Evolutionary conservation across 352 stramenopile genomes (phyloP).

Genomic region (Thraustochytrium sp.): DNA sequence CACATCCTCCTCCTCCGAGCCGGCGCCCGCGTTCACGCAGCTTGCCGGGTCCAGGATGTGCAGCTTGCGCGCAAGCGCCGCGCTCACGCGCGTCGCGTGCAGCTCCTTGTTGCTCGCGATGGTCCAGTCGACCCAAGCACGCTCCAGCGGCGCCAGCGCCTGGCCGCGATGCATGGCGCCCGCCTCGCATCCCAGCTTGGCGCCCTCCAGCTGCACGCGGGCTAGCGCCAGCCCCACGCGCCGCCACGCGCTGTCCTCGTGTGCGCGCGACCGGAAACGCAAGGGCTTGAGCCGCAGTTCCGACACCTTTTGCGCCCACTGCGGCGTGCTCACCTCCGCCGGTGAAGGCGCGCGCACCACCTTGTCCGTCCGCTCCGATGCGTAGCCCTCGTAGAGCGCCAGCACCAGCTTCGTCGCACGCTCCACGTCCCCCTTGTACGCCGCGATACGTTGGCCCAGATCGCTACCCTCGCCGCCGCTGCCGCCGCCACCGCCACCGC

Average conservation of each 20-base stretch:
- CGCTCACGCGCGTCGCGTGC: background rate
- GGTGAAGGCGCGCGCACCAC: background rate
- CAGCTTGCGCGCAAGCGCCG: background rate
- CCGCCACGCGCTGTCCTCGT: background rate
- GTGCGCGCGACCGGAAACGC: background rate
- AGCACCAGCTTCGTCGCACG: background rate
- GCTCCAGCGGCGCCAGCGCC: background rate
- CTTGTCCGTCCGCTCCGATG: background rate
- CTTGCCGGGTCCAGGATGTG: background rate
- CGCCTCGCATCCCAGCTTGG: background rate
- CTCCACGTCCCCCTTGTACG: background rate
- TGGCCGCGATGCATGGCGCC: background rate
- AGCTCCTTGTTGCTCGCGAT: slow-evolving; percentile 34
- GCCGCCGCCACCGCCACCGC: background rate
- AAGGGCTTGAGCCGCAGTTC: slow-evolving; percentile 13
- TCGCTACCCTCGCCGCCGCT: background rate
- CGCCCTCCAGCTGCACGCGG: background rate
- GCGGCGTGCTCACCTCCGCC: background rate
- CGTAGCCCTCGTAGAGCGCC: slow-evolving; percentile 16
- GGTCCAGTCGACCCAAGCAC: slow-evolving; percentile 35
- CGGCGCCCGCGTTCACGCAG: background rate
- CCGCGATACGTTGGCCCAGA: background rate
- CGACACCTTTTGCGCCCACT: background rate
- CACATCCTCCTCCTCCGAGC: background rate
- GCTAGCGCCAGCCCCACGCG: background rate